These are phyloP conservation scores for Phytophthora foliorum DNA, from an alignment of 352 stramenopile genomes.

Conservation along the genomic window DNA sequence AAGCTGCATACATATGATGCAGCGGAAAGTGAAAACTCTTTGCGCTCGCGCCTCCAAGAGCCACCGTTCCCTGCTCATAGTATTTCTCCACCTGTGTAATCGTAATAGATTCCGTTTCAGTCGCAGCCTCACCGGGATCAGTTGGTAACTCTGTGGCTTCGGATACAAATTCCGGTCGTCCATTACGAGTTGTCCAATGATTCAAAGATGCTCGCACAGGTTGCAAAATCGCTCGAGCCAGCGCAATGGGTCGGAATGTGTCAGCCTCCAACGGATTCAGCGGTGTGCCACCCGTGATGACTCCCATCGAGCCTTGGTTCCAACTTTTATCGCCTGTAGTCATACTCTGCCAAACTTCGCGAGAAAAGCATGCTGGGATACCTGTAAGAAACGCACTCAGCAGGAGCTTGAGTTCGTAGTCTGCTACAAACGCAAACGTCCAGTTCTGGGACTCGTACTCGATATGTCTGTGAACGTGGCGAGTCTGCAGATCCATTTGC, in stretches of 20 bases:
- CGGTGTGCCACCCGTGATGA: slow-evolving; percentile 27
- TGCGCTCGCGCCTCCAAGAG: slow-evolving; percentile 42
- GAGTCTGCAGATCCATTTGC: slow-evolving; percentile 85
- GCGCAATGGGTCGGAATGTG: slow-evolving; percentile 40
- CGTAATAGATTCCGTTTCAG: slow-evolving; percentile 1
- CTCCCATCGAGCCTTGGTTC: slow-evolving; percentile 30
- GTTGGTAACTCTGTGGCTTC: slow-evolving; percentile 13
- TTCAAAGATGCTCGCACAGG: slow-evolving; percentile 45
- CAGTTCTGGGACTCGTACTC: slow-evolving; percentile 89
- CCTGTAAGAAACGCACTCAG: slow-evolving; percentile 71
- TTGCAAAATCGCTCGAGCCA: slow-evolving; percentile 59
- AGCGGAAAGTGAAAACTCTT: slow-evolving; percentile 82
- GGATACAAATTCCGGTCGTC: slow-evolving; percentile 40
- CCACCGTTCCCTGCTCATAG: slow-evolving; percentile 47
- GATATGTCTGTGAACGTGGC: slow-evolving; percentile 74
- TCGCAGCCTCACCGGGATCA: slow-evolving; percentile 29
- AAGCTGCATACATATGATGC: slow-evolving; percentile 78
- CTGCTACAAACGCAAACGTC: slow-evolving; percentile 85
- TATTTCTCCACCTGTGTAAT: slow-evolving; percentile 43
- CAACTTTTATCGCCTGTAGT: slow-evolving; percentile 25
- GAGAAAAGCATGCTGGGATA: slow-evolving; percentile 63
- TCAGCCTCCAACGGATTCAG: slow-evolving; percentile 43
- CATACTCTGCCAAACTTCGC: slow-evolving; percentile 41
- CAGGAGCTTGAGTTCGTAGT: slow-evolving; percentile 87
- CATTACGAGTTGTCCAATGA: slow-evolving; percentile 50